Evolutionary conservation across 352 stramenopile species (phyloP).

Genomic region (Aphanomyces euteiches): DNA sequence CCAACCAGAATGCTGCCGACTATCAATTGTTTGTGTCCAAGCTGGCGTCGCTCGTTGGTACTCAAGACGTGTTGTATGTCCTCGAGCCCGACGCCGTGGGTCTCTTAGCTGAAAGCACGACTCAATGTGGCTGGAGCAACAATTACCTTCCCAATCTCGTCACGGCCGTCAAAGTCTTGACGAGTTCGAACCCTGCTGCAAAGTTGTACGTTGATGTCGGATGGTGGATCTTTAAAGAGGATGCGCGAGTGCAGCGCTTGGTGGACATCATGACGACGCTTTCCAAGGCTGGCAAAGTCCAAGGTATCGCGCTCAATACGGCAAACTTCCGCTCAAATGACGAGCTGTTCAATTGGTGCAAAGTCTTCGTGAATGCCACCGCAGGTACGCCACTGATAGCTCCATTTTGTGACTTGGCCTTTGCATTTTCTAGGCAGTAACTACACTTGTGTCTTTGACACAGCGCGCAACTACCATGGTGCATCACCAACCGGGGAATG

Average conservation of each 20-base stretch:
- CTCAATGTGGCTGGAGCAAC: constrained; percentile 39
- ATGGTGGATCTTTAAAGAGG: constrained; percentile 51
- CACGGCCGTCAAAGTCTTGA: constrained; percentile 48
- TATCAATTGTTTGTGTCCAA: constrained; percentile 26
- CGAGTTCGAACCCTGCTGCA: constrained; percentile 46
- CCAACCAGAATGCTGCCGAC: constrained; percentile 27
- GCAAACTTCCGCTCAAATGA: constrained; percentile 31
- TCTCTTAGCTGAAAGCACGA: constrained; percentile 40
- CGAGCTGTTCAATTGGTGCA: constrained; percentile 27
- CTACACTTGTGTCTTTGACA: constrained; percentile 60
- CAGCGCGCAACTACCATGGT: constrained; percentile 54
- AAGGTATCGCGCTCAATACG: constrained; percentile 33
- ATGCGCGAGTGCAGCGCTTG: constrained; percentile 39
- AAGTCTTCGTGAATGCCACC: constrained; percentile 16
- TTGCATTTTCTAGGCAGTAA: constrained; percentile 44
- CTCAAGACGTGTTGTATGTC: constrained; percentile 59
- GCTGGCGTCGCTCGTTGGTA: constrained; percentile 35
- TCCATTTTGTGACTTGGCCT: constrained; percentile 33
- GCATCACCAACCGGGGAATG: constrained; percentile 43
- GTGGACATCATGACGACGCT: constrained; percentile 41
- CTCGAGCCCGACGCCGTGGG: constrained; percentile 63
- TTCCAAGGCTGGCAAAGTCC: constrained; percentile 31
- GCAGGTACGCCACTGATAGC: constrained; percentile 12
- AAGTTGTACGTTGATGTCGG: constrained; percentile 62
- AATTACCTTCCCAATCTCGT: constrained; percentile 56